phyloP scores from a whole-genome alignment of 495 filamentous ascomycete species.

The Xylaria palmicola region DNA sequence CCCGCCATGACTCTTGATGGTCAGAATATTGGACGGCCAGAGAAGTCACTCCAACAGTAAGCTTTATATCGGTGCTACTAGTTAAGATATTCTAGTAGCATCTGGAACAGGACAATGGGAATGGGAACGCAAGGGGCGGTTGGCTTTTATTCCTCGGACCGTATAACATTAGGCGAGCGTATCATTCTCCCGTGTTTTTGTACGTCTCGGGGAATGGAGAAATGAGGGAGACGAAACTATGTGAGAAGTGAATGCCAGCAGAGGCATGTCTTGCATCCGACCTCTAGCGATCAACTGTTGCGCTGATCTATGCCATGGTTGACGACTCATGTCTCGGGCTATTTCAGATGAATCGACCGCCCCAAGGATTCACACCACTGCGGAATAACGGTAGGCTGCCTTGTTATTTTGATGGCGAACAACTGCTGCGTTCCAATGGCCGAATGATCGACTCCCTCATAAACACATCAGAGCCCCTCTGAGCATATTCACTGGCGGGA shows the following conservation, averaged over 20 bases:
- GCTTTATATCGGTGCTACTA: background rate
- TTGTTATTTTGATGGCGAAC: background rate
- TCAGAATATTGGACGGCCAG: background rate
- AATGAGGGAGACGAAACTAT: background rate
- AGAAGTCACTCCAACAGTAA: background rate
- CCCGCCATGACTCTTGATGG: too few relatives aligned
- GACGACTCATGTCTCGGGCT: background rate
- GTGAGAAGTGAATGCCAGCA: background rate
- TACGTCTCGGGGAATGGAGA: background rate
- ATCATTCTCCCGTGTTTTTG: background rate
- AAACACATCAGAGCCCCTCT: background rate
- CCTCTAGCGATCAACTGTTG: background rate
- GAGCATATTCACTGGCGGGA: background rate
- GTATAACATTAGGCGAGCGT: background rate
- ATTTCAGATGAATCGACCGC: background rate
- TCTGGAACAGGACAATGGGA: too few relatives aligned
- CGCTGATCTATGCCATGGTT: background rate
- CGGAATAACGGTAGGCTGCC: background rate
- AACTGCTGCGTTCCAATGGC: slow-evolving; percentile 3
- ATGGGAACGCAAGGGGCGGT: too few relatives aligned
- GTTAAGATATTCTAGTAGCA: background rate
- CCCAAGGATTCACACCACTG: background rate
- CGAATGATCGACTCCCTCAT: background rate
- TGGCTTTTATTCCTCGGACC: background rate
- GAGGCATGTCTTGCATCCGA: background rate